phyloP scores from a whole-genome alignment of 2,329 filamentous ascomycete genomes.

The Colletotrichum higginsianum region DNA sequence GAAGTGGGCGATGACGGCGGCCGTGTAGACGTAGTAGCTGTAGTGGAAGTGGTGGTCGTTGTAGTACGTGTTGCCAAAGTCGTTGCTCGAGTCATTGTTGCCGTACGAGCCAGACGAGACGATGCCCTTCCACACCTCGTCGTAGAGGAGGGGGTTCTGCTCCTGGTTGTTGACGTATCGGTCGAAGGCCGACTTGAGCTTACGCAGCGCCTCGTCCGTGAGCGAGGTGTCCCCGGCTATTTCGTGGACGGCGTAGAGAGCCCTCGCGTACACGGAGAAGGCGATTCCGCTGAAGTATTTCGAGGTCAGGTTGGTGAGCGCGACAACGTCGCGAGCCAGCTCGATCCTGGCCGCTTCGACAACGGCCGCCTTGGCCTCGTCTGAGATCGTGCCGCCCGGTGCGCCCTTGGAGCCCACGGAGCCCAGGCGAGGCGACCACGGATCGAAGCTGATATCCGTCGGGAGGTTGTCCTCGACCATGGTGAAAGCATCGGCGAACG shows the following conservation, averaged over 20 bases:
- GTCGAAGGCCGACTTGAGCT: slow-evolving; percentile 72
- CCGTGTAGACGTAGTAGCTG: slow-evolving; percentile 86
- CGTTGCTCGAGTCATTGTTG: slow-evolving; percentile 73
- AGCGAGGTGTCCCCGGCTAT: slow-evolving; percentile 68
- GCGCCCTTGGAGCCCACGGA: slow-evolving; percentile 72
- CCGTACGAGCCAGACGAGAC: slow-evolving; percentile 78
- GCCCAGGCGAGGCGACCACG: slow-evolving; percentile 50
- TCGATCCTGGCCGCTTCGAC: slow-evolving; percentile 72
- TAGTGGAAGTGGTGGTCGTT: slow-evolving; percentile 78
- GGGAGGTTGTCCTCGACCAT: slow-evolving; percentile 78
- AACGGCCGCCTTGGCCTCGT: slow-evolving; percentile 67
- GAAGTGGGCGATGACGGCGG: slow-evolving; percentile 81
- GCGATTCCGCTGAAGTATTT: slow-evolving; percentile 88
- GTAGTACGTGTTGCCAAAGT: slow-evolving; percentile 87
- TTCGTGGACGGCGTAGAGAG: slow-evolving; percentile 73
- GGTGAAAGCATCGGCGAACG: slow-evolving; percentile 78
- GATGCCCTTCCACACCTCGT: slow-evolving; percentile 77
- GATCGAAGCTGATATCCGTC: slow-evolving; percentile 73
- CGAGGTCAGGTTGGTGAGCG: slow-evolving; percentile 78
- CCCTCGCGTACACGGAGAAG: slow-evolving; percentile 76
- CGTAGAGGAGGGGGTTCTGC: slow-evolving; percentile 69
- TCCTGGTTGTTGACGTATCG: slow-evolving; percentile 74
- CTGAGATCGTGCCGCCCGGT: slow-evolving; percentile 56
- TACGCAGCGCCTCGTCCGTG: slow-evolving; percentile 66
- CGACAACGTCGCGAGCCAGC: slow-evolving; percentile 75